Evolutionary conservation across 768 basidiomycete species (phyloP), one percentile per base, ranked within the genome.

Genomic region (Mycena belliarum): DNA sequence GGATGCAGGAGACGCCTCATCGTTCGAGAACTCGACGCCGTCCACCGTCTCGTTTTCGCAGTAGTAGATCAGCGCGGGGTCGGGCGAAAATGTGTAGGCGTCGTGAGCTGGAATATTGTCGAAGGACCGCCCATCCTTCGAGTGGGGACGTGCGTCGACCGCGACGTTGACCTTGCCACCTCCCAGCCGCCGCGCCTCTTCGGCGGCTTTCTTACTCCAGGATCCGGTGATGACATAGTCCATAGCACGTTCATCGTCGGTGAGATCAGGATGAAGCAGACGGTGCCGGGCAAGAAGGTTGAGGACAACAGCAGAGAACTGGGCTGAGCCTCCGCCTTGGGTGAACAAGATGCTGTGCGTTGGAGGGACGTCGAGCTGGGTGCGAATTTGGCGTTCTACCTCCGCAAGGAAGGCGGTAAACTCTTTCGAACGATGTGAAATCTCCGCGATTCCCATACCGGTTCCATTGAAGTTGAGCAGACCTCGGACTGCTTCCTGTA

Each of bases 1-100:
- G 21, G 87, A 80, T 24, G 80, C 77, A 6, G 84, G 75, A 24
- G 77, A 79, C 20, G 69, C 67, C n/a, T 74, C 72, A 55, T 85
- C 82, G 49, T 78, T 69, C 2, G 87, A 76, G 75, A 91, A 98
- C 76, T 98, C 88, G 45, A 95, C 88, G 41, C 97, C 97, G 65
- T 96, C 89, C 56, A 98, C 90, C 15, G 97, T 99, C 78, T 99
- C 97, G 79, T 99, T 99, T 72, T 97, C 97, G 82, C 97, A 99
- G 76, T 97, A 98, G 76, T 96, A 98, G 57, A 98, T 87, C 64
- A 95, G 82, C 25, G 91, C 95, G 15, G 96, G 88, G 68, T 87
- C 82, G n/a, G 73, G 61, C 9, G 89, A 89, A 76, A 98, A 93
- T 11, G 73, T 69, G 81, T 89, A 98, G 51, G 81, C 80, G 52